Evolutionary conservation across 345 rosid species (phyloP).

Genomic region (Populus alba): DNA sequence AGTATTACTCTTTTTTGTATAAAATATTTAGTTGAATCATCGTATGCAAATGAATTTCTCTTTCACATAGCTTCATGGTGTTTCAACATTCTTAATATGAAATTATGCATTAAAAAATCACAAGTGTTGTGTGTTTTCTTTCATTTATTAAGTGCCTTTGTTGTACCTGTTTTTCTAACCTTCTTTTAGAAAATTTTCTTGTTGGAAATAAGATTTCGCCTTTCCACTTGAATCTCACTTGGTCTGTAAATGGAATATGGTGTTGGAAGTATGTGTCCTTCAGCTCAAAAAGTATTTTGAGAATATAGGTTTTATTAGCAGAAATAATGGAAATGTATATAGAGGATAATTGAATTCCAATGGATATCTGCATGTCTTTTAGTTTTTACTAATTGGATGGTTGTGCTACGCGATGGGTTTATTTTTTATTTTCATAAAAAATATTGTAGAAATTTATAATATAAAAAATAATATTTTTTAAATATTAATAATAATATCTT

Average conservation of each 20-base stretch:
- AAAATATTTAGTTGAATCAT: too few relatives aligned
- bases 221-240: neutral
- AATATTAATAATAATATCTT: too few relatives aligned
- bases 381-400: too few relatives aligned
- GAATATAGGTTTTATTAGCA: neutral
- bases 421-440: too few relatives aligned
- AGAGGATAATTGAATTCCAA: neutral
- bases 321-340: neutral
- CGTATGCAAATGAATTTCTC: neutral
- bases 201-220: neutral
- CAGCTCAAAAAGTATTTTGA: too few relatives aligned
- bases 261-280: neutral
- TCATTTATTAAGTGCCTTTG: neutral
- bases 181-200: neutral
- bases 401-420: accelerated
- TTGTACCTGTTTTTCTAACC: neutral
- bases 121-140: neutral
- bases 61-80: neutral
- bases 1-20: neutral
- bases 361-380: neutral
- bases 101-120: neutral
- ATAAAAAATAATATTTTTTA: too few relatives aligned
- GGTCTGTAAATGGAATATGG: neutral
- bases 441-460: too few relatives aligned
- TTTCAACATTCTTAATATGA: neutral